Evolutionary conservation across 2,329 filamentous ascomycete genomes (phyloP).

Genomic region (Penicillium brevicompactum): DNA sequence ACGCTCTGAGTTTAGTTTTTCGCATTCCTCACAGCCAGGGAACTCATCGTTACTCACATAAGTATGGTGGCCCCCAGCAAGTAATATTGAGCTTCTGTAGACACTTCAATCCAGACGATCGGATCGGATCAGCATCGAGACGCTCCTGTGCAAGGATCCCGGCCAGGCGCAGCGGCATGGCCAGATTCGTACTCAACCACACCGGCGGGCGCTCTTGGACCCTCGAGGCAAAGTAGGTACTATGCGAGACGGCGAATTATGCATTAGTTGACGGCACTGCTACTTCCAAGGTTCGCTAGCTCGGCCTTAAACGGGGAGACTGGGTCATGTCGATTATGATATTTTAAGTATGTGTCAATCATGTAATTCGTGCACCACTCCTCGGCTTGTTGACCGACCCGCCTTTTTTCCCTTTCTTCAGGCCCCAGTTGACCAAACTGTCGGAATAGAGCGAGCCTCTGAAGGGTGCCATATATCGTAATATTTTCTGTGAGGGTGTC

Average conservation of each 20-base stretch:
- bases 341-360: constrained; percentile 13
- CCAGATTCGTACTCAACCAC: constrained; percentile 22
- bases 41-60: neutral
- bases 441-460: constrained; percentile 4
- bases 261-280: constrained; percentile 23
- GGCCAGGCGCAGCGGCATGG: constrained; percentile 11
- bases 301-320: constrained; percentile 19
- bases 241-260: constrained; percentile 19
- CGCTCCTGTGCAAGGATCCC: constrained; percentile 7
- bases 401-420: constrained; percentile 14
- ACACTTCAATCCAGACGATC: constrained; percentile 10
- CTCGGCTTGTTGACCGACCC: constrained; percentile 23
- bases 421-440: constrained; percentile 12
- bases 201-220: constrained; percentile 26
- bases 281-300: constrained; percentile 23
- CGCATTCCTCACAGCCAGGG: neutral
- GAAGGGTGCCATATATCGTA: constrained; percentile 4
- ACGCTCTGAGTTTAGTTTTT: neutral
- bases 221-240: constrained; percentile 19
- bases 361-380: constrained; percentile 18
- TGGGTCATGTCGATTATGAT: constrained; percentile 19
- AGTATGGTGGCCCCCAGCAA: neutral
- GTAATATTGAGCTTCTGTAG: constrained; percentile 7
- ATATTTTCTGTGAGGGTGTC: constrained; percentile 9
- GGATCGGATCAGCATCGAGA: constrained; percentile 4